phyloP scores from a whole-genome alignment of 2,329 filamentous ascomycete species.

The Penicillium vulpinum region DNA sequence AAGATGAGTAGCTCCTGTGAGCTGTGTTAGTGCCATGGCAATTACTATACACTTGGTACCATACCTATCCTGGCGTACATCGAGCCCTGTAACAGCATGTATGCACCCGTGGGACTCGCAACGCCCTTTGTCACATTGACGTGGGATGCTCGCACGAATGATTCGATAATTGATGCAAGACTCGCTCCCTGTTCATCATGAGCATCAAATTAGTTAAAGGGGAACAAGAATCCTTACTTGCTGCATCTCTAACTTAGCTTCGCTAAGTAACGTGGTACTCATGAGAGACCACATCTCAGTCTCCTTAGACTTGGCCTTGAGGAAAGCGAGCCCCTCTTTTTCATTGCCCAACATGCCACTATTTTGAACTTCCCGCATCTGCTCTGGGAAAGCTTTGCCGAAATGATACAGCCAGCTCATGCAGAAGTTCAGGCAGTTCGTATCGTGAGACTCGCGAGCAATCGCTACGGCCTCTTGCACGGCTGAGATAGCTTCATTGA shows the following conservation, averaged over 20 bases:
- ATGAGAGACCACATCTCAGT: conserved; percentile 81
- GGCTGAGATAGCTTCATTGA: conserved; percentile 83
- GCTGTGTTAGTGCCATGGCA: conserved; percentile 16
- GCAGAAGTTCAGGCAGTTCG: conserved; percentile 89
- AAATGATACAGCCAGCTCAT: conserved; percentile 97
- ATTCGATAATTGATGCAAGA: conserved; percentile 66
- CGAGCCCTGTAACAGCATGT: conserved; percentile 70
- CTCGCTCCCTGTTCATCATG: conserved; percentile 53
- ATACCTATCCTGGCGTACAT: conserved; percentile 75
- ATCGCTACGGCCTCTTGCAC: conserved; percentile 95
- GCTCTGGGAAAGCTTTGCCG: conserved; percentile 75
- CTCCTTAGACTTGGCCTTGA: conserved; percentile 84
- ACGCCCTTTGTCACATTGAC: conserved; percentile 76
- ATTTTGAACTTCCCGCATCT: conserved; percentile 69
- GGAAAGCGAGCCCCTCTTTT: conserved; percentile 76
- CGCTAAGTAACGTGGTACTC: conserved; percentile 78
- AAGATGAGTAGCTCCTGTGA: conserved; percentile 54
- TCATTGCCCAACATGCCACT: conserved; percentile 74
- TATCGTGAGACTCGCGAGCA: conserved; percentile 90
- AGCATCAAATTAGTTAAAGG: conserved; percentile 7
- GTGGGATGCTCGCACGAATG: conserved; percentile 78
- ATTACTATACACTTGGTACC: conserved; percentile 1
- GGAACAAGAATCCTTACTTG: conserved; percentile 55
- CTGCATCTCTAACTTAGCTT: conserved; percentile 76
- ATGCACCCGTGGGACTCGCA: conserved; percentile 69